Evolutionary conservation across 192 early-diverging fungal genomes (phyloP), one percentile per base, ranked within the genome.

Genomic region (Linnemannia schmuckeri): DNA sequence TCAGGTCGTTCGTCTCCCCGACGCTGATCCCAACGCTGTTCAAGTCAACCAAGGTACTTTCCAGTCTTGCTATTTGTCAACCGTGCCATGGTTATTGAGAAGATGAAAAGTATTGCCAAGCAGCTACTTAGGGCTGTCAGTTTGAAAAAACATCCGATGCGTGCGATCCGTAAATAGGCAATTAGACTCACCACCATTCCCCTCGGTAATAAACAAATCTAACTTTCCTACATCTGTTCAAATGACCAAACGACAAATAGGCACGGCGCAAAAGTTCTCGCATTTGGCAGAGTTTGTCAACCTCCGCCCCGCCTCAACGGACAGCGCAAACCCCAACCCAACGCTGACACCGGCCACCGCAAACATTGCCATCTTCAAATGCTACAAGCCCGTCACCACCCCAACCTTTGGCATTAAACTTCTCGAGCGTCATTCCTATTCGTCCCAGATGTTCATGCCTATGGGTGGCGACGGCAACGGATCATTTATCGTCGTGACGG

Each of bases 381-480:
- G 85, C 72, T 81, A 87, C 54, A 81, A 87, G 40, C 93, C 94
- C 9, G 84, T 88, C 24, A 76, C 49, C 15, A 80, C 81, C 5
- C 74, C 93, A 30, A 93, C 91, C 20, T 94, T 97, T 88, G 84
- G 81, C 46, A 89, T 96, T 75, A 94, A 93, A 82, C 85, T 98
- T 22, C 90, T 98, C 40, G 97, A 98, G 90, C 92, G 96, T 30
- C 97, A 98, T 79, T 89, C 94, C 18, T 96, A 94, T 90, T 97
- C 96, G 42, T 93, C 95, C 10, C 97, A 98, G 82, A 91, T 94
- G 44, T 98, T 98, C 86, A 93, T 97, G 88, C 97, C 97, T 22
- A 96, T 98, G 91, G 88, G 83, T 13, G 79, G 95, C 5, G 85
- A 87, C 46, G 85, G 85, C 47, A 87, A 87, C 24, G 85, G 85